Conservation (phyloP, 148 eudicot genomes). For the Mesembryanthemum crystallinum region DNA sequence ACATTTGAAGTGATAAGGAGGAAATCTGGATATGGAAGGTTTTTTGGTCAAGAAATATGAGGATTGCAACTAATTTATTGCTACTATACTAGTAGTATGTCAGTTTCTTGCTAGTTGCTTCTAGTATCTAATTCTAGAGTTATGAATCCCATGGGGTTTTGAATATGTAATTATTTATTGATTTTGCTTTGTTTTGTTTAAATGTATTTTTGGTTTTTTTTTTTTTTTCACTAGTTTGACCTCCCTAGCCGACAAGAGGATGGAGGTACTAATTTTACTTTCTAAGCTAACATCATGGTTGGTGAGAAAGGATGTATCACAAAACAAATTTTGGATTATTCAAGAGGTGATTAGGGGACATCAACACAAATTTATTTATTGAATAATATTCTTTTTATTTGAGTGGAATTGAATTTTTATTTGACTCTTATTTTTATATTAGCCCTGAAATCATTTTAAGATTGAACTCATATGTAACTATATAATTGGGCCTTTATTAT, state of each 20-base stretch:
- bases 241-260: slow-evolving; percentile 17
- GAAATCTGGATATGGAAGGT: not conserved
- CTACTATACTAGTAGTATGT: not conserved
- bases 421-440: too few relatives aligned
- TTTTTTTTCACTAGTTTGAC: not conserved
- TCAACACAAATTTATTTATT: not conserved
- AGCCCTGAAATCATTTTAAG: too few relatives aligned
- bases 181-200: too few relatives aligned
- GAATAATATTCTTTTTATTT: too few relatives aligned
- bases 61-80: not conserved
- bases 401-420: too few relatives aligned
- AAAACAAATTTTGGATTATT: not conserved
- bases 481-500: too few relatives aligned
- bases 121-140: slow-evolving; percentile 9
- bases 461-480: too few relatives aligned
- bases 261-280: slow-evolving; percentile 8
- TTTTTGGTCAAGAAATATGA: not conserved
- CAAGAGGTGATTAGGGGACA: not conserved
- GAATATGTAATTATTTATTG: not conserved
- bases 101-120: slow-evolving; percentile 16
- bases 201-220: too few relatives aligned
- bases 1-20: slow-evolving; percentile 19
- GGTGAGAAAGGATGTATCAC: slow-evolving; percentile 11
- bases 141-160: not conserved
- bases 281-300: slow-evolving; percentile 22